phyloP scores from a whole-genome alignment of 768 basidiomycete genomes.

The Russula brevipes region DNA sequence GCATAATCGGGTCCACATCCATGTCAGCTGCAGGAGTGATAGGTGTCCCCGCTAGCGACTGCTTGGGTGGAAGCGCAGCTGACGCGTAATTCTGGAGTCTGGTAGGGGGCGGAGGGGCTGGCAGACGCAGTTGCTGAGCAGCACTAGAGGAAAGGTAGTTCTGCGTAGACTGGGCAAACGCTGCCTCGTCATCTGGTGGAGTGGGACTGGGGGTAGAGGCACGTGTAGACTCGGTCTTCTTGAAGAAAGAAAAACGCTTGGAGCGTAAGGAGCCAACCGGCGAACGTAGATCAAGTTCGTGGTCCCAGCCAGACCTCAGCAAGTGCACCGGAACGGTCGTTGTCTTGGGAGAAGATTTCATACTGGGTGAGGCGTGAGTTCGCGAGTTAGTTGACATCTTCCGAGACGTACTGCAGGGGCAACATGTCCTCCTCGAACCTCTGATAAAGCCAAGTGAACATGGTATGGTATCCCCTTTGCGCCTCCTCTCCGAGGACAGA shows the following conservation, averaged over 20 bases:
- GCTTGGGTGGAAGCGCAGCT: neutral
- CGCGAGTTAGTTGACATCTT: neutral
- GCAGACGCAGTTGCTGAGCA: conserved; percentile 14
- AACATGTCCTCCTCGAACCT: neutral
- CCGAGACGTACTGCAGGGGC: conserved; percentile 21
- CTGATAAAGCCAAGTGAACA: conserved; percentile 10
- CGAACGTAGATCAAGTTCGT: conserved; percentile 17
- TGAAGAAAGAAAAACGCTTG: conserved; percentile 8
- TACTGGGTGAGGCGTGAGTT: conserved; percentile 2
- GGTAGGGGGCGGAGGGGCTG: conserved; percentile 15
- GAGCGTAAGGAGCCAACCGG: conserved; percentile 7
- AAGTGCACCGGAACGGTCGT: conserved; percentile 17
- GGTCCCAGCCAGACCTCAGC: conserved; percentile 24
- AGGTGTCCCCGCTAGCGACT: neutral
- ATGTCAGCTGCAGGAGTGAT: neutral
- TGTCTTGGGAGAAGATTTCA: conserved; percentile 4
- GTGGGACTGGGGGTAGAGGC: conserved; percentile 11
- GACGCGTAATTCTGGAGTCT: neutral
- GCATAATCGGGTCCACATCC: conserved; percentile 3
- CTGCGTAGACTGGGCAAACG: conserved; percentile 15
- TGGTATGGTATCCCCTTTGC: conserved; percentile 11
- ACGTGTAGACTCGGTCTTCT: conserved; percentile 9
- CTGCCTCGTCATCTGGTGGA: conserved; percentile 9
- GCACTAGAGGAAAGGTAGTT: conserved; percentile 16
- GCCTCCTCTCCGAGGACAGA: conserved; percentile 20